Conservation (phyloP, 257 asterid genomes). For the Nicotiana tomentosiformis region DNA sequence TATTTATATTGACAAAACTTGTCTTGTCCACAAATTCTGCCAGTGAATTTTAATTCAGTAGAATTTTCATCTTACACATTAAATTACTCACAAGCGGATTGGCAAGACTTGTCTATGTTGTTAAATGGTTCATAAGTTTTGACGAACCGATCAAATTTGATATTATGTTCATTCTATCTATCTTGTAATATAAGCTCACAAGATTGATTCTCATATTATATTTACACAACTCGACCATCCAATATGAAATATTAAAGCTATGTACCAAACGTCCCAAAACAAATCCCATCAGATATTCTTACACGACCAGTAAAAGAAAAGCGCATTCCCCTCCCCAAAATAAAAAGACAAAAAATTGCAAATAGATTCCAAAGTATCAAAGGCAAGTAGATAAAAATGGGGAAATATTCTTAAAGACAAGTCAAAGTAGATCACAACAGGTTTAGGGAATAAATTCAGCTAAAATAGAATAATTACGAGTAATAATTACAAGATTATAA, state of each 20-base stretch:
- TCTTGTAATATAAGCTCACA: no score
- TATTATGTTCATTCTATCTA: no score
- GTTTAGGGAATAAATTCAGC: not conserved
- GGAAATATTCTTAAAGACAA: not conserved
- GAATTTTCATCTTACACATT: no score
- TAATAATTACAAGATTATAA: not conserved
- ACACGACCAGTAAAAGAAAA: not conserved
- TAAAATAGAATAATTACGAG: not conserved
- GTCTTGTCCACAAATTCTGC: no score
- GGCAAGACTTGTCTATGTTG: no score
- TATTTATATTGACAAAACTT: no score
- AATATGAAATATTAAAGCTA: not conserved
- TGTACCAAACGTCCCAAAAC: not conserved
- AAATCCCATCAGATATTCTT: not conserved
- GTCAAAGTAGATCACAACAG: not conserved
- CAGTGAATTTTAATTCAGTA: no score
- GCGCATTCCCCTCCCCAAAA: not conserved
- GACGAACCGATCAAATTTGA: no score
- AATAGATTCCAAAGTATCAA: not conserved
- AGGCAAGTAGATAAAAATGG: not conserved
- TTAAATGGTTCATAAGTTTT: no score
- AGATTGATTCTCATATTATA: no score
- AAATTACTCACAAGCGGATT: no score
- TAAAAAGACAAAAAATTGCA: not conserved
- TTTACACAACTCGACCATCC: no score